These are phyloP conservation scores for Logfia minima DNA, from an alignment of 129 eudicot species.

Conservation along the genomic window DNA sequence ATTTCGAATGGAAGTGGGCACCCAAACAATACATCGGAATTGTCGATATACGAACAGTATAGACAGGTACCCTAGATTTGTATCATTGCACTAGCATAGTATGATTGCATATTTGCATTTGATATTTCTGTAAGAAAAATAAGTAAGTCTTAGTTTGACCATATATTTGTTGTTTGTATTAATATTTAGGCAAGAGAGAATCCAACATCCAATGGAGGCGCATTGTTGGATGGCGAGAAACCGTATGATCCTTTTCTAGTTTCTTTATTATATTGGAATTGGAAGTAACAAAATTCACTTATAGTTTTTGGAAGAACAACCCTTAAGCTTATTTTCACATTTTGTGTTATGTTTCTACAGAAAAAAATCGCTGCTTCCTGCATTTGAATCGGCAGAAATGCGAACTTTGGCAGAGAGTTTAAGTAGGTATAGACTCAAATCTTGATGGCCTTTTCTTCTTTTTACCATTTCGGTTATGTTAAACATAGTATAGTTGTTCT, in stretches of 20 bases:
- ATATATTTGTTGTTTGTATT: constrained; percentile 9
- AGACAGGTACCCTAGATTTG: constrained; percentile 51
- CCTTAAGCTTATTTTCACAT: background rate
- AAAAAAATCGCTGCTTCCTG: constrained; percentile 76
- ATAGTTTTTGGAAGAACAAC: background rate
- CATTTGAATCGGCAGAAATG: constrained; percentile 94
- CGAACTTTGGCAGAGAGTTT: constrained; percentile 94
- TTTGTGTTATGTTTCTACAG: constrained; percentile 43
- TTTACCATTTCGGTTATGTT: background rate
- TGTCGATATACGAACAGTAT: constrained; percentile 82
- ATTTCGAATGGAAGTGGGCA: constrained; percentile 47
- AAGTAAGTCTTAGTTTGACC: background rate
- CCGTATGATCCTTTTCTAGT: constrained; percentile 52
- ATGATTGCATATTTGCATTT: background rate
- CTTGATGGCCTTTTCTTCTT: constrained; percentile 1
- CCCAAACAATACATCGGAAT: constrained; percentile 49
- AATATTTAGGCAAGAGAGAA: constrained; percentile 50
- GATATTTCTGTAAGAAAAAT: too few relatives aligned
- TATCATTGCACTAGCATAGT: background rate
- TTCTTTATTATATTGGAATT: background rate
- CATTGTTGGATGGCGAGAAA: constrained; percentile 38
- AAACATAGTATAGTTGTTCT: constrained; percentile 2
- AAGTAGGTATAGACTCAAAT: constrained; percentile 57
- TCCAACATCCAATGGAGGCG: constrained; percentile 41
- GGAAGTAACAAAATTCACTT: background rate